Conservation (phyloP, 2,329 filamentous ascomycete species). For the Cordyceps cateniannulata region DNA sequence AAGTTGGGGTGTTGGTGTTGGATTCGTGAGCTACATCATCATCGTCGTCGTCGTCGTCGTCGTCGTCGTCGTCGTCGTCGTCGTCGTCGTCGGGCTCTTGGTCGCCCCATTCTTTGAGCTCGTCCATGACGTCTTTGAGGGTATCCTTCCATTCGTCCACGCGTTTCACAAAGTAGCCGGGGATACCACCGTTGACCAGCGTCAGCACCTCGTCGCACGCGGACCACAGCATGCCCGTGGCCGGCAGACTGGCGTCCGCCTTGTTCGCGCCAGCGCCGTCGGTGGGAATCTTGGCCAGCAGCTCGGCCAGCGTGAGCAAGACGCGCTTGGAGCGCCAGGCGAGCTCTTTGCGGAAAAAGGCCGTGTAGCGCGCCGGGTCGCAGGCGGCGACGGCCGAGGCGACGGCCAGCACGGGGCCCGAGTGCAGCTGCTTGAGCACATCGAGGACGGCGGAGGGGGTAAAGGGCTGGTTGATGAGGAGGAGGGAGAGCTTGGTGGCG, state of each 20-base stretch:
- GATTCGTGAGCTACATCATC: slow-evolving; percentile 34
- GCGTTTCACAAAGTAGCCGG: slow-evolving; percentile 62
- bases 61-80: slow-evolving; percentile 42
- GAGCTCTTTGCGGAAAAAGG: slow-evolving; percentile 57
- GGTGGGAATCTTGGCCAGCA: slow-evolving; percentile 54
- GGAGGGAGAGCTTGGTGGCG: slow-evolving; percentile 77
- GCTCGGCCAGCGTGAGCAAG: slow-evolving; percentile 53
- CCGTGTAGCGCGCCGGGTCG: slow-evolving; percentile 54
- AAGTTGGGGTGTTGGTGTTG: slow-evolving; percentile 31
- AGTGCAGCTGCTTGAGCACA: slow-evolving; percentile 66
- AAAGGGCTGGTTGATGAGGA: slow-evolving; percentile 82
- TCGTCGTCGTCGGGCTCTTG: slow-evolving; percentile 59
- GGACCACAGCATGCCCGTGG: slow-evolving; percentile 77
- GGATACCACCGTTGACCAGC: slow-evolving; percentile 60
- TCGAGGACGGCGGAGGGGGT: slow-evolving; percentile 68
- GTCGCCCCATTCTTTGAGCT: slow-evolving; percentile 82
- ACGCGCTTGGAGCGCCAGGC: slow-evolving; percentile 51
- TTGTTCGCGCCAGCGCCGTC: slow-evolving; percentile 43
- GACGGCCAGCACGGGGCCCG: slow-evolving; percentile 67
- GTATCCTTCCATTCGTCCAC: slow-evolving; percentile 68
- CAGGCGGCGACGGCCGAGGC: slow-evolving; percentile 65
- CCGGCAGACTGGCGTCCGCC: slow-evolving; percentile 42
- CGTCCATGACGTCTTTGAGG: slow-evolving; percentile 75
- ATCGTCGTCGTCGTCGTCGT: slow-evolving; percentile 40
- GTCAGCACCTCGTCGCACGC: slow-evolving; percentile 67